Base-by-base conservation (phyloP, 768 basidiomycete species). In the Phanerochaete carnosa region DNA sequence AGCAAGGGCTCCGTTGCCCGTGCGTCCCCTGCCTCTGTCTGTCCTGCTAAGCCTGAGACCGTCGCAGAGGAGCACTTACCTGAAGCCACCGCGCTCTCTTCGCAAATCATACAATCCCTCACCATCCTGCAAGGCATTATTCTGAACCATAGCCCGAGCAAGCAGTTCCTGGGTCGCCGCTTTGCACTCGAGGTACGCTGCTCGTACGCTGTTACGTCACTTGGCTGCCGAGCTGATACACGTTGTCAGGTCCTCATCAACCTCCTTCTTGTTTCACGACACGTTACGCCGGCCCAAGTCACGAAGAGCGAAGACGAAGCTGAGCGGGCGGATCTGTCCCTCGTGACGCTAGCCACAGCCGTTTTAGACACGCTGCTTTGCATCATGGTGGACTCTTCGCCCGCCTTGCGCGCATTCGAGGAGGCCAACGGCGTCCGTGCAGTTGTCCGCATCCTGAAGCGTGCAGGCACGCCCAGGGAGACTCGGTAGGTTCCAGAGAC, bases 391-490 rank as follows among this genome's bases (percentile, higher is more conserved):
- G 95, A 98, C 71, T 86, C 90, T 1, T 81, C 92, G 0, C 65
- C 72, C 7, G 87, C 92, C 6, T 73, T 95, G 15, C 85, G 95
- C 25, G 78, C 76, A 0, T 95, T 97, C 64, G 95, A 98, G 73
- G 80, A 83, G 19, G 79, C 80, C 29, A 83, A 80, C 57, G 95
- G 95, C 1, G 81, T 94, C 1, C 92, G 92, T 62, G 82, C 83
- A 0, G 81, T 96, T 7, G 92, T 95, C n/a, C 90, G 87, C 69
- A 85, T 94, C 30, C 79, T 97, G 37, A 98, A 98, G 70, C 81
- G 92, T 49, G 87, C 89, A 1, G 87, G 85, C 8, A 92, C 92
- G 8, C 88, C 90, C n/a, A 83, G 92, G 51, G 91, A 92, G 76
- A 90, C 95, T 59, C 78, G 92, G 95, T 95, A 60, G 32, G 84